phyloP scores from a whole-genome alignment of 768 basidiomycete species.

The Suillus fuscotomentosus region DNA sequence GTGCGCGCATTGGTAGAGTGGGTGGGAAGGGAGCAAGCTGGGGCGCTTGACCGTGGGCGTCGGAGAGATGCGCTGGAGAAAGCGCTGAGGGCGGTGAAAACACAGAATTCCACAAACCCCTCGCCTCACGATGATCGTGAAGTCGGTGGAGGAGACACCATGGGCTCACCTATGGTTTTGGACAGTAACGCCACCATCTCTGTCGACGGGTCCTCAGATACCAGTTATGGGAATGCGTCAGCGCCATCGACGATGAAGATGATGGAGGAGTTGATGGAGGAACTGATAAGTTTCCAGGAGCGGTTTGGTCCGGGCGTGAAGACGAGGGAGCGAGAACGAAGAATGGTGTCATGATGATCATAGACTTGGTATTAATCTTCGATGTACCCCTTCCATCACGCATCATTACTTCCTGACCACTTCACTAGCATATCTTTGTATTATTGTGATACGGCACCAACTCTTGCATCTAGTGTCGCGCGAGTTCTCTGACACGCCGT shows the following conservation, averaged over 20 bases:
- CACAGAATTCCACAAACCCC: slow-evolving; percentile 7
- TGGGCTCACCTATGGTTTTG: slow-evolving; percentile 32
- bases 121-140: slow-evolving; percentile 17
- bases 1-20: slow-evolving; percentile 88
- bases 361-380: slow-evolving; percentile 16
- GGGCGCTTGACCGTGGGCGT: slow-evolving; percentile 66
- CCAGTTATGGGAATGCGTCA: slow-evolving; percentile 6
- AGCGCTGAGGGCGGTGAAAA: slow-evolving; percentile 35
- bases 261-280: slow-evolving; percentile 92
- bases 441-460: slow-evolving; percentile 5
- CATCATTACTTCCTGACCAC: not conserved
- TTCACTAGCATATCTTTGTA: slow-evolving; percentile 5
- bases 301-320: slow-evolving; percentile 66
- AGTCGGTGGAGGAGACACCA: slow-evolving; percentile 12
- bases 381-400: slow-evolving; percentile 3
- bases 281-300: slow-evolving; percentile 87
- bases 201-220: slow-evolving; percentile 13
- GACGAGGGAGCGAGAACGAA: slow-evolving; percentile 52
- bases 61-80: slow-evolving; percentile 66
- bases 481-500: not conserved
- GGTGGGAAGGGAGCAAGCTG: slow-evolving; percentile 87
- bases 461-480: not conserved
- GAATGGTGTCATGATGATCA: slow-evolving; percentile 33
- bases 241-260: slow-evolving; percentile 61
- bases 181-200: slow-evolving; percentile 21